Base-by-base conservation (phyloP, 169 alveolate species). In the Plasmodium berghei region DNA sequence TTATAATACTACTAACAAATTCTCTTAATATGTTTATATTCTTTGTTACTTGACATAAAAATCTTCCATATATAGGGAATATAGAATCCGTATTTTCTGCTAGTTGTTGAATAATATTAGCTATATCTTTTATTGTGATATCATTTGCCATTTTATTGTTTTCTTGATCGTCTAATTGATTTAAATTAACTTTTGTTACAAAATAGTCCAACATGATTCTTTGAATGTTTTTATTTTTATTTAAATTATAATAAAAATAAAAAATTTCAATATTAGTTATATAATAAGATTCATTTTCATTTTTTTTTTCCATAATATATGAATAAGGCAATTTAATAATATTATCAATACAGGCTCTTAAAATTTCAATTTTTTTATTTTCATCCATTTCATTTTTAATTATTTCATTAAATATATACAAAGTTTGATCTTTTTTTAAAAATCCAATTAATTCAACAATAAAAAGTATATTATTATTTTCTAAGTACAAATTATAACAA, bases 41-140 rank as follows among this genome's bases (percentile, higher is more conserved):
- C 66, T 83, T 83, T n/a, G 73, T 83, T 40, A 83, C 61, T 67
- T 83, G 90, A 45, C 90, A 83, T 42, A 83, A 71, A 40, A 83
- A 83, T 18, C 90, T 83, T 22, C 90, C 90, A 67, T 83, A 83
- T 34, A 83, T 83, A 61, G 90, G 90, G 52, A 83, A 54, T 52
- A 83, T 83, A 49, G 90, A 20, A 83, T 67, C 58, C 24, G 56
- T 55, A 67, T 48, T 66, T 83, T 83, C 90, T 10, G 90, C 90
- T 42, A 83, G 20, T 28, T 83, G 90, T 46, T 83, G 90, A 54
- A 83, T 66, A 67, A 83, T 83, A 83, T 69, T 83, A 26, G 90
- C 90, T 48, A 83, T 18, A 67, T 83, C 90, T 83, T 83, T 83
- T 18, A 83, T 67, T 83, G 90, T 67, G 10, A 83, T 83, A 83